Base-by-base conservation (phyloP, 192 early-diverging fungal species). In the Backusella sp. region DNA sequence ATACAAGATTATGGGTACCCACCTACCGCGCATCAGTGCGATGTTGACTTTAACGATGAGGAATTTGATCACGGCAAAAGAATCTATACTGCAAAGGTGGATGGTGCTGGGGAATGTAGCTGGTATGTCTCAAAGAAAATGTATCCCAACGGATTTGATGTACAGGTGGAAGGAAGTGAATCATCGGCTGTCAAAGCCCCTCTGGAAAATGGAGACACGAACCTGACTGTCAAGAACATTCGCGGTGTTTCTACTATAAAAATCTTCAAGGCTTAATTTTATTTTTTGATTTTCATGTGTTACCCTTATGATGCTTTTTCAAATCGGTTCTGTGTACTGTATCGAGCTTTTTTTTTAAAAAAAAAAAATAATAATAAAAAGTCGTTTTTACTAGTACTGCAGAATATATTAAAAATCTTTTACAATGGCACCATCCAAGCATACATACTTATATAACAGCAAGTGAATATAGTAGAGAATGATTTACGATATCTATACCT, bases 1-100 rank as follows among this genome's bases (percentile, higher is more conserved):
- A 70, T 86, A 41, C 68, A 85, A 28, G 81, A 79, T 21, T 71
- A 53, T 72, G 88, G 88, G 32, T 86, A 80, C 46, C 83, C 87
- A 19, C 88, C 88, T 9, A 82, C 80, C 66, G 70, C 82, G 5
- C 32, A 62, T 5, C 70, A 79, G 17, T 74, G 75, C 34, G 74
- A 80, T 15, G 75, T 75, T 19, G 73, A 56, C 12, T 68, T 82
- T 14, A 78, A 78, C 11, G 32, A 72, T 23, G 82, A 85, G 9
- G 69, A 76, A 6, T 87, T 90, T 71, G 79, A 84, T 17, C 81
- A 81, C 19, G 76, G 78, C 28, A 77, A 70, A 49, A 49, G 17
- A 49, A 4, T 49, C 17, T 49, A 49, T 49, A 49, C 46, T 1
- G 46, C 46, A 49, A 49, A 49, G 19, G 6, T 49, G 19, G 19